A percentile compares a stretch with the other conserved stretches of the same genome.
These are phyloP conservation scores for Coemansia reversa DNA, from an alignment of 192 early-diverging fungal genomes.

Conservation along the genomic window DNA sequence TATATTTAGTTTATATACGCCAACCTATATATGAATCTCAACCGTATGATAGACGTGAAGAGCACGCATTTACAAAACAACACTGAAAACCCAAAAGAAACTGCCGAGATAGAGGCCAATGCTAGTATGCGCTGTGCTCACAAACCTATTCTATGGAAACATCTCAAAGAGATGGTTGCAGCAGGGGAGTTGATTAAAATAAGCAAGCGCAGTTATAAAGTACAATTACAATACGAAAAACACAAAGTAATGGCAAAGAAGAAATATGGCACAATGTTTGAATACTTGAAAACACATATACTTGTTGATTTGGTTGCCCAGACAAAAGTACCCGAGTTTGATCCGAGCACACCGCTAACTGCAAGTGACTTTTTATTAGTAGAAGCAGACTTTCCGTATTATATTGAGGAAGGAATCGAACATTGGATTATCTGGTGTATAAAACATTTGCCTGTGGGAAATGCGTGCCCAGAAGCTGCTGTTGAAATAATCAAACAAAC, in stretches of 20 bases:
- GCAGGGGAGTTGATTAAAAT: conserved; percentile 22
- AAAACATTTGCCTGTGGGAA: conserved; percentile 26
- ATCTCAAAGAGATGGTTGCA: conserved; percentile 30
- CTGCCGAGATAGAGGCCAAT: background rate
- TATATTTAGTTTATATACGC: background rate
- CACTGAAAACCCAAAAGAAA: background rate
- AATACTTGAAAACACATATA: conserved; percentile 27
- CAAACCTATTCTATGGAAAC: conserved; percentile 21
- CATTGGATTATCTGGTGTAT: conserved; percentile 50
- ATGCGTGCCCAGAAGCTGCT: conserved; percentile 22
- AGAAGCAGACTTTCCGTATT: conserved; percentile 41
- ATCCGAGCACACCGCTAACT: conserved; percentile 5
- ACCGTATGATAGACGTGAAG: background rate
- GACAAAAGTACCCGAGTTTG: conserved; percentile 7
- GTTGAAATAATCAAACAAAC: conserved; percentile 12
- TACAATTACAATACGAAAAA: conserved; percentile 27
- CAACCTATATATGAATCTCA: background rate
- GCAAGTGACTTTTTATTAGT: conserved; percentile 21
- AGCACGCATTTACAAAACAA: background rate
- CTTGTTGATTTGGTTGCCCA: conserved; percentile 25
- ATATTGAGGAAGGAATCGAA: conserved; percentile 29
- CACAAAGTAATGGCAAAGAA: background rate
- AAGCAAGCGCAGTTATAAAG: conserved; percentile 24
- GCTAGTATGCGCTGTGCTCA: conserved; percentile 18
- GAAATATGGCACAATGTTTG: conserved; percentile 33